Evolutionary conservation across 2,329 filamentous ascomycete species (phyloP).

Genomic region (Pseudonectria buxi): DNA sequence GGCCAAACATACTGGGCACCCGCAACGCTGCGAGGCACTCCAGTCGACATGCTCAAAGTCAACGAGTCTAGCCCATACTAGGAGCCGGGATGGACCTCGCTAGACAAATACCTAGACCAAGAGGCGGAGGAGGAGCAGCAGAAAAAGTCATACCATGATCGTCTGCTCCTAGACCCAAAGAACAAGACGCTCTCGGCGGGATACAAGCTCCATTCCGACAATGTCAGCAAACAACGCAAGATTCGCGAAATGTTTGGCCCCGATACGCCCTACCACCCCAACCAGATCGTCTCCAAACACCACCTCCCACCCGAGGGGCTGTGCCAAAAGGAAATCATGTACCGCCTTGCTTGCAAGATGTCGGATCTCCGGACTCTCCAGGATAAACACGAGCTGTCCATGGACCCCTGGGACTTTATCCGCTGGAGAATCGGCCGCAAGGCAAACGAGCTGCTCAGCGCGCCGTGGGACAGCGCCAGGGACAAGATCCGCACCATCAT

Average conservation of each 20-base stretch:
- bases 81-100: conserved; percentile 23
- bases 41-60: conserved; percentile 23
- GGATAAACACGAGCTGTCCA: conserved; percentile 19
- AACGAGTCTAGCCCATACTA: conserved; percentile 24
- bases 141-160: conserved; percentile 9
- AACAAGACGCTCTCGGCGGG: conserved; percentile 5
- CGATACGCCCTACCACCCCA: conserved; percentile 26
- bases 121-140: conserved; percentile 15
- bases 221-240: conserved; percentile 27
- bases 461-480: conserved; percentile 6
- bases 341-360: conserved; percentile 28
- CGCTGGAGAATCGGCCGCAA: conserved; percentile 26
- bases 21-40: conserved; percentile 17
- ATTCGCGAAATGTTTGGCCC: conserved; percentile 29
- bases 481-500: conserved; percentile 10
- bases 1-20: conserved; percentile 20
- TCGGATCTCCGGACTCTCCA: conserved; percentile 24
- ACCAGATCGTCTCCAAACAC: conserved; percentile 28
- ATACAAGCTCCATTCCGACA: conserved; percentile 23
- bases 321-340: conserved; percentile 30
- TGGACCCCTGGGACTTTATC: conserved; percentile 33
- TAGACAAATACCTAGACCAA: conserved; percentile 22
- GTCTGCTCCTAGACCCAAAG: conserved; percentile 1
- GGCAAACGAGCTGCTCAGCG: conserved; percentile 5
- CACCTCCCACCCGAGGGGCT: conserved; percentile 26